Evolutionary conservation across 2,329 filamentous ascomycete genomes (phyloP).

Genomic region (Trichoderma simmonsii): DNA sequence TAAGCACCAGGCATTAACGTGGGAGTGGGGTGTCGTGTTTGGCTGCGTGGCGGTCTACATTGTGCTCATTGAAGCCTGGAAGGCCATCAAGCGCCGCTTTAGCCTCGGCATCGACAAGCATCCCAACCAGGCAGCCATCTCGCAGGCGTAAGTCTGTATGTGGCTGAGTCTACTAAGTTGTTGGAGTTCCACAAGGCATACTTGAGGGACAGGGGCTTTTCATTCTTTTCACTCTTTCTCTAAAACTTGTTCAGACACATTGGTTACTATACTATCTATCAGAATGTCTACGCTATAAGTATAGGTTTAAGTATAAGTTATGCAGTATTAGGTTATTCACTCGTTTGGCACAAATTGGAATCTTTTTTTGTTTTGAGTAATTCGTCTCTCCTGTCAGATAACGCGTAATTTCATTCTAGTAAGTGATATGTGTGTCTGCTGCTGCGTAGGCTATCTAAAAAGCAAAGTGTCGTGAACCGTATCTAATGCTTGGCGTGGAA

Average conservation of each 20-base stretch:
- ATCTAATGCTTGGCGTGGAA: slow-evolving; percentile 12
- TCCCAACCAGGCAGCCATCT: slow-evolving; percentile 1
- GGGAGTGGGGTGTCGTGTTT: slow-evolving; percentile 70
- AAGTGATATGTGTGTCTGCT: background rate
- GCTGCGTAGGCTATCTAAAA: slow-evolving; percentile 9
- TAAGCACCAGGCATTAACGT: slow-evolving; percentile 64
- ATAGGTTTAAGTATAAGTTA: background rate
- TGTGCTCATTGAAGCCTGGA: slow-evolving; percentile 64
- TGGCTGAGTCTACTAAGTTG: background rate
- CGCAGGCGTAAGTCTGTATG: slow-evolving; percentile 5
- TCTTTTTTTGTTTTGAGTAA: background rate
- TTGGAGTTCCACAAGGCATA: background rate
- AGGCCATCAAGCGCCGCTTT: slow-evolving; percentile 59
- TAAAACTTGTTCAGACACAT: background rate
- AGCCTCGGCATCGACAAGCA: slow-evolving; percentile 33
- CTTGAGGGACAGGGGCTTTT: background rate
- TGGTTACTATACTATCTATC: slow-evolving; percentile 7
- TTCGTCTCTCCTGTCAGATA: background rate
- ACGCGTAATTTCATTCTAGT: slow-evolving; percentile 16
- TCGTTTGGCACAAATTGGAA: background rate
- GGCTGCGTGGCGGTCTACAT: slow-evolving; percentile 59
- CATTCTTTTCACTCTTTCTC: background rate
- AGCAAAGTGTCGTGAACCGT: slow-evolving; percentile 6
- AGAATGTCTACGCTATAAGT: slow-evolving; percentile 3
- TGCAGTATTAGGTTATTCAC: slow-evolving; percentile 10